Evolutionary conservation across 441 rosid genomes (phyloP), one percentile per base, ranked within the genome.

Genomic region (Theobroma grandiflorum): DNA sequence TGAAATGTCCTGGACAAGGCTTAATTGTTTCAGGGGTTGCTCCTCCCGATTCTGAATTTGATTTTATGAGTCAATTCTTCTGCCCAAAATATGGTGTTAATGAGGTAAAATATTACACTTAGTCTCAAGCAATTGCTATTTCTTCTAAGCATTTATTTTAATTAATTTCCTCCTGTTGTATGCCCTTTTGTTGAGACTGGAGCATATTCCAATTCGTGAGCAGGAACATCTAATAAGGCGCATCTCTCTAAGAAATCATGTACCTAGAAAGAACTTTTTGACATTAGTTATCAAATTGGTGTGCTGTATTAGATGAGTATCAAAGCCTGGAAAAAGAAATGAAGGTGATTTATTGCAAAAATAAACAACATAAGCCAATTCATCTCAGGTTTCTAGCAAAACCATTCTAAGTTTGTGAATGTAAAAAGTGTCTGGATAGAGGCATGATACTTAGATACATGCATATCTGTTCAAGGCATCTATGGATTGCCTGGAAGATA

Each of bases 31-130:
- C 96, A 67, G 94, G 88, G 35, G 84, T 65, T 57, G 93, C 90
- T 72, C 84, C 91, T 10, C 75, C 77, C 4, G 94, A 85, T 2
- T 91, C 96, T n/a, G 87, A 85, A 6, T 94, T 91, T 66, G 96
- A 93, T 81, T 89, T 91, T 76, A 82, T 80, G 45, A 94, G 96
- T 78, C 89, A 96, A 38, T 90, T 61, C 87, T 93, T 94, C 45
- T 84, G 80, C 70, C 98, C 95, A 4, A 92, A 92, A 79, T 18
- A 72, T 0, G 93, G 98, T 20, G 2, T 93, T 72, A 84, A 88
- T 20, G 96, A 93, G 97, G 97, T 89, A 82, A 61, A 15, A 58
- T 31, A 57, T 12, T 20, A 3, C 6, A 26, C 64, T 9, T 55
- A 6, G 31, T n/a, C 11, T 9, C 33, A 20, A 59, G 8, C 71